Conservation (phyloP, 495 filamentous ascomycete genomes). For the Gamarada debralockiae region DNA sequence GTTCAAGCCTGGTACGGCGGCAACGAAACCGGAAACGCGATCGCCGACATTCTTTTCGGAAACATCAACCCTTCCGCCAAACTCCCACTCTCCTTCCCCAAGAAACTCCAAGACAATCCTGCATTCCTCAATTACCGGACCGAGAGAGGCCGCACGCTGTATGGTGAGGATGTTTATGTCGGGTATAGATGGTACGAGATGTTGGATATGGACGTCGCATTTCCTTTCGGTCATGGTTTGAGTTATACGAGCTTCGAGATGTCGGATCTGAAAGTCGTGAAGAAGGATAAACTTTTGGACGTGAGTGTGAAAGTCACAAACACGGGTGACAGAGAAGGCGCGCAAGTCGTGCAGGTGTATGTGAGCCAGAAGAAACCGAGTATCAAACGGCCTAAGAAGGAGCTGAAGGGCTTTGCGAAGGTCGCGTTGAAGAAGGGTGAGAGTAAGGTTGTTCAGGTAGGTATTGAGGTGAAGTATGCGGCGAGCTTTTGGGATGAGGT, state of each 20-base stretch:
- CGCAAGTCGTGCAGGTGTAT: constrained; percentile 79
- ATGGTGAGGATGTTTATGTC: constrained; percentile 67
- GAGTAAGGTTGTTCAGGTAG: constrained; percentile 50
- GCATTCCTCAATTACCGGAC: constrained; percentile 66
- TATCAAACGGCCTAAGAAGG: constrained; percentile 59
- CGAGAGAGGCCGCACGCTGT: constrained; percentile 42
- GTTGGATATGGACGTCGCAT: constrained; percentile 64
- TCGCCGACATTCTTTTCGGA: constrained; percentile 61
- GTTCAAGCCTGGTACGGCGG: constrained; percentile 64
- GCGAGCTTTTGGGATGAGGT: constrained; percentile 70
- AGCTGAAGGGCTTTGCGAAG: constrained; percentile 78
- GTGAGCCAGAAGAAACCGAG: constrained; percentile 43
- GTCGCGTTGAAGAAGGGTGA: constrained; percentile 65
- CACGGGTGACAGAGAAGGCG: constrained; percentile 57
- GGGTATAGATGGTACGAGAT: constrained; percentile 68
- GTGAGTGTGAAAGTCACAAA: constrained; percentile 65
- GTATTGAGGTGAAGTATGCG: constrained; percentile 52
- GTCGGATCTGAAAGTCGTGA: constrained; percentile 45
- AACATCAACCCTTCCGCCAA: constrained; percentile 63
- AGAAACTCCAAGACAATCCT: constrained; percentile 66
- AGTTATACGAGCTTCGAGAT: constrained; percentile 75
- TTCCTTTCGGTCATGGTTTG: constrained; percentile 77
- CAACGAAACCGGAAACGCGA: constrained; percentile 61
- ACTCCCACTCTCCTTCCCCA: constrained; percentile 66
- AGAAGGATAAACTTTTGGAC: constrained; percentile 50